Evolutionary conservation across 148 eudicot genomes (phyloP).

Genomic region (Polygonum maritimum): DNA sequence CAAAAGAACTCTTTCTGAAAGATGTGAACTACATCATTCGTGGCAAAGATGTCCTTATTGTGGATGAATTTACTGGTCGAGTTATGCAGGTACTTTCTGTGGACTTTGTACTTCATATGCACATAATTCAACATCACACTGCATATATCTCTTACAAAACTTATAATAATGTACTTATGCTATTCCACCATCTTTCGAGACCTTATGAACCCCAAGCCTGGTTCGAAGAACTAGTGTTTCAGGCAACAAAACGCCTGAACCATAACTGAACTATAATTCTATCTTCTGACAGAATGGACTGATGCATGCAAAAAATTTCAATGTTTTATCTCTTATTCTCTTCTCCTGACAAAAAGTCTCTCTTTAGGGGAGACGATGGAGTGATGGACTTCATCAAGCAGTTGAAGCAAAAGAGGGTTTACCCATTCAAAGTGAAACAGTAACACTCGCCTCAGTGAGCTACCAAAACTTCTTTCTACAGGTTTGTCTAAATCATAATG

Average conservation of each 20-base stretch:
- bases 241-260: not conserved
- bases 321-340: no score
- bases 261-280: not conserved
- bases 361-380: constrained; percentile 95
- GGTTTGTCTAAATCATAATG: constrained; percentile 26
- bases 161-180: not conserved
- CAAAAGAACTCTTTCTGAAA: constrained; percentile 86
- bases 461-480: constrained; percentile 98
- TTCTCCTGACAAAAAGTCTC: constrained; percentile 1
- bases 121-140: not conserved
- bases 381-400: constrained; percentile 99
- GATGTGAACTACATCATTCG: constrained; percentile 94
- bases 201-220: not conserved
- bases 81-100: constrained; percentile 83
- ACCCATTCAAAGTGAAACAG: constrained; percentile 95
- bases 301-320: no score
- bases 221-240: not conserved
- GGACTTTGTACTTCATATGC: not conserved
- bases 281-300: not conserved
- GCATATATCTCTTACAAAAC: not conserved
- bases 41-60: constrained; percentile 94
- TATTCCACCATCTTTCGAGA: not conserved
- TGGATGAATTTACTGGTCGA: constrained; percentile 97
- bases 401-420: constrained; percentile 98
- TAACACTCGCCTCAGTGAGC: constrained; percentile 97